Evolutionary conservation across 805 yeast species (phyloP).

Genomic region (Maudiozyma saulgeensis): DNA sequence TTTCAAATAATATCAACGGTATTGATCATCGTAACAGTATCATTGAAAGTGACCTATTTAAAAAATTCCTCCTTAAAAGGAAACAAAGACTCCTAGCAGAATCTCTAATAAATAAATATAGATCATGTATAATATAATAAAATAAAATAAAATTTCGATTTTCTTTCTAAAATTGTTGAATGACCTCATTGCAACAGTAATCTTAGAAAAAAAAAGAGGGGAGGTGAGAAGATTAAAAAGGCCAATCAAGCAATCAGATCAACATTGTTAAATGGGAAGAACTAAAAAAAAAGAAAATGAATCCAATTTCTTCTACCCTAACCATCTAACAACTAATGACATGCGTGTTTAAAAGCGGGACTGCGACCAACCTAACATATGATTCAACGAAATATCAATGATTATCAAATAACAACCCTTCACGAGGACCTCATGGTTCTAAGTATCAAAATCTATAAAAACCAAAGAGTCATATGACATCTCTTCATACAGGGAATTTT

Average conservation of each 20-base stretch:
- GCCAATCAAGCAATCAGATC: constrained; percentile 21
- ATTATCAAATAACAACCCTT: background rate
- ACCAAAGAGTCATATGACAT: background rate
- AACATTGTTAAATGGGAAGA: constrained; percentile 1
- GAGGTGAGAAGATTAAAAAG: constrained; percentile 20
- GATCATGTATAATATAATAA: background rate
- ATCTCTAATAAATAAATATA: background rate
- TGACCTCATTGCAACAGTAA: constrained; percentile 21
- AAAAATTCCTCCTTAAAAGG: constrained; percentile 1
- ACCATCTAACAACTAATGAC: background rate
- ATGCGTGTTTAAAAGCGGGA: constrained; percentile 18
- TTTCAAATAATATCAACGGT: background rate
- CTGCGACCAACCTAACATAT: constrained; percentile 23
- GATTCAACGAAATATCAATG: constrained; percentile 8
- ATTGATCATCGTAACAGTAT: background rate
- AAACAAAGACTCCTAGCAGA: background rate
- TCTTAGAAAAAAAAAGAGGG: constrained; percentile 10
- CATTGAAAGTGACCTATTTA: background rate
- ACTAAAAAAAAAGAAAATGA: constrained; percentile 4
- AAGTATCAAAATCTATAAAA: background rate
- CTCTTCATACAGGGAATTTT: background rate
- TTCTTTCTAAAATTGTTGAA: constrained; percentile 7
- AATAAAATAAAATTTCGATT: background rate
- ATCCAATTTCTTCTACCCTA: background rate
- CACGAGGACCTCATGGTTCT: background rate